Conservation (phyloP, 257 asterid genomes). For the Capsicum pubescens region DNA sequence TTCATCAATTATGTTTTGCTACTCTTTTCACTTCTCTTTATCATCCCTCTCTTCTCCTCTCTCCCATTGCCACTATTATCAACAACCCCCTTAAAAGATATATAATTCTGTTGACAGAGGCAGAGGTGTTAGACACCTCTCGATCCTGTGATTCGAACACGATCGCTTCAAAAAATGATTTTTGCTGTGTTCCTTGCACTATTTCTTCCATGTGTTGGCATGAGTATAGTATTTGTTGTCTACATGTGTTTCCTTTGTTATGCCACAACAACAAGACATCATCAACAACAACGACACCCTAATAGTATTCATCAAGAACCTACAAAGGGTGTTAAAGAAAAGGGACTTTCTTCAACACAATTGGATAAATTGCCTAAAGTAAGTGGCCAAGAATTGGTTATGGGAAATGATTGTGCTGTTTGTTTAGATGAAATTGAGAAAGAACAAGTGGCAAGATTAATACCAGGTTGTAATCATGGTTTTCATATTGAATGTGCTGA, state of each 20-base stretch:
- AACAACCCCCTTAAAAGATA: constrained; percentile 6
- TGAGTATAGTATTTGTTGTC: constrained; percentile 76
- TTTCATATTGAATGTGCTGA: constrained; percentile 81
- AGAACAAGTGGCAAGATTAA: constrained; percentile 68
- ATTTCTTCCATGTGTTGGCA: constrained; percentile 85
- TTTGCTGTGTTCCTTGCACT: constrained; percentile 77
- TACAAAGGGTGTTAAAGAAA: constrained; percentile 11
- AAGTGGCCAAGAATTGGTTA: constrained; percentile 65
- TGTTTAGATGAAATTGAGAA: constrained; percentile 71
- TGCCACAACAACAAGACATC: constrained; percentile 44
- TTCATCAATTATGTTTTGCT: constrained; percentile 42
- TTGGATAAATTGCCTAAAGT: constrained; percentile 69
- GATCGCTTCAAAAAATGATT: constrained; percentile 47
- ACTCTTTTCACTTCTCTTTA: constrained; percentile 11
- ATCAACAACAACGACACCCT: neutral
- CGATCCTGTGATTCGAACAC: no score
- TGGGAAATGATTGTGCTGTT: constrained; percentile 77
- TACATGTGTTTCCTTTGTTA: constrained; percentile 77
- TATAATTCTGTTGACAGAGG: no score
- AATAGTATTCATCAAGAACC: constrained; percentile 12
- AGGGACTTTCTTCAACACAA: constrained; percentile 71
- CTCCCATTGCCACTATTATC: constrained; percentile 16
- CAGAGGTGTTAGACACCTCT: no score
- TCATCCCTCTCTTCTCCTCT: neutral
- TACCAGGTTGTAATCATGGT: constrained; percentile 94